Evolutionary conservation across 1,284 basidiomycete genomes (phyloP).

Genomic region (Microbotryum lychnidis-dioicae): DNA sequence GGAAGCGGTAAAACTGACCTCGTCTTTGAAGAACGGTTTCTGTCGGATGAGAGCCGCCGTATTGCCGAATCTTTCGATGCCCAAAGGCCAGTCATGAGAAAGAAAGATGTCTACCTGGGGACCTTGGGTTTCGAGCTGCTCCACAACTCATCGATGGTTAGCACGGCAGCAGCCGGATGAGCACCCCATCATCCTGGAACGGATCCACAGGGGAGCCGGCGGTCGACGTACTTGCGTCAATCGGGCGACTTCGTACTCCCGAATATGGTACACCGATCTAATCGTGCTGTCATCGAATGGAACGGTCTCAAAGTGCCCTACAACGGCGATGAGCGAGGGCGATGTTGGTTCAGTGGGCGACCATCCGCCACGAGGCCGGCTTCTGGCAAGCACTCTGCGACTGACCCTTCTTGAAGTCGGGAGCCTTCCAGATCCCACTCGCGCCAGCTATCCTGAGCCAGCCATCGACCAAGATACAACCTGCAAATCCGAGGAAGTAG

Average conservation of each 20-base stretch:
- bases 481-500: slow-evolving; percentile 89
- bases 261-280: slow-evolving; percentile 83
- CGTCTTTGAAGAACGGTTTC: slow-evolving; percentile 74
- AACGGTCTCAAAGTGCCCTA: slow-evolving; percentile 63
- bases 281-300: slow-evolving; percentile 61
- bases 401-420: slow-evolving; percentile 69
- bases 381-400: slow-evolving; percentile 2
- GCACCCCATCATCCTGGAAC: too few species aligned
- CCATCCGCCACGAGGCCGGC: slow-evolving; percentile 12
- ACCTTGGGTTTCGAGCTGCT: slow-evolving; percentile 20
- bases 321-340: slow-evolving; percentile 3
- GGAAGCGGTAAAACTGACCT: slow-evolving; percentile 42
- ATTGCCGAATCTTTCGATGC: slow-evolving; percentile 76
- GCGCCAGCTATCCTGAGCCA: slow-evolving; percentile 72
- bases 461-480: slow-evolving; percentile 78
- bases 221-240: slow-evolving; percentile 59
- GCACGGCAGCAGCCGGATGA: neutral
- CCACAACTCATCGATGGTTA: neutral
- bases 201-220: neutral
- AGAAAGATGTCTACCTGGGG: slow-evolving; percentile 59
- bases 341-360: neutral
- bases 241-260: slow-evolving; percentile 73
- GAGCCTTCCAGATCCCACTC: slow-evolving; percentile 83
- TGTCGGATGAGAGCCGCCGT: slow-evolving; percentile 55
- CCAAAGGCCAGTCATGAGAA: slow-evolving; percentile 93